Percentiles rank a stretch among this genome's conserved stretches.
Evolutionary conservation across 192 early-diverging fungal species (phyloP).

Genomic region (Backusella parvicylindrica): DNA sequence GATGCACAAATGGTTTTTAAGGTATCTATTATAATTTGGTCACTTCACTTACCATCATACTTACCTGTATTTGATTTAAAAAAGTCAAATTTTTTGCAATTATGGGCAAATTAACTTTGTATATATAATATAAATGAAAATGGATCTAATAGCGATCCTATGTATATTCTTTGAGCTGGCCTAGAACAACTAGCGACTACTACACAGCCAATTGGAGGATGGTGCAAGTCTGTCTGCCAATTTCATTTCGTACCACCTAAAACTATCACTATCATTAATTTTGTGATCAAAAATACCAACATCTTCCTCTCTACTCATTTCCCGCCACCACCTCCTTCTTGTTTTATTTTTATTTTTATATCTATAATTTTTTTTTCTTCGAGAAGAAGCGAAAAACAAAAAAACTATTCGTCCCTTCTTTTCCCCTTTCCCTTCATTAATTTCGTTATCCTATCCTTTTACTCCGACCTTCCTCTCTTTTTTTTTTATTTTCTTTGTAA

Average conservation of each 20-base stretch:
- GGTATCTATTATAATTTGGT: not conserved
- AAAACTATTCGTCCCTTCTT: not conserved
- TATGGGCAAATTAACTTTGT: not conserved
- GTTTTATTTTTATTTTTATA: not conserved
- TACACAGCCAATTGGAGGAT: not conserved
- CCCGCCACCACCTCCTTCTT: not conserved
- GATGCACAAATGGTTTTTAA: not conserved
- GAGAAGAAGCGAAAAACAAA: not conserved
- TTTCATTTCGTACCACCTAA: not conserved
- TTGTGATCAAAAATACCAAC: not conserved
- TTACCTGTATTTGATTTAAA: not conserved
- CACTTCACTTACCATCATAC: too few species aligned
- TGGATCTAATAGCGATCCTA: not conserved
- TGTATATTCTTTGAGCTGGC: not conserved
- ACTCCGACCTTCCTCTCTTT: not conserved
- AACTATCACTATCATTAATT: not conserved
- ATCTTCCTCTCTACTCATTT: not conserved
- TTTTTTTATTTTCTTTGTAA: not conserved
- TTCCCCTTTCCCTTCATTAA: not conserved
- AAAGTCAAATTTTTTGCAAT: not conserved
- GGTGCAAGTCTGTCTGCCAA: not conserved
- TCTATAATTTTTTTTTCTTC: not conserved
- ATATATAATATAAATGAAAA: not conserved
- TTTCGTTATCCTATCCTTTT: not conserved
- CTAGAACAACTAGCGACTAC: not conserved